Base-by-base conservation (phyloP, 768 basidiomycete genomes). In the Phlebiopsis flavidoalba region DNA sequence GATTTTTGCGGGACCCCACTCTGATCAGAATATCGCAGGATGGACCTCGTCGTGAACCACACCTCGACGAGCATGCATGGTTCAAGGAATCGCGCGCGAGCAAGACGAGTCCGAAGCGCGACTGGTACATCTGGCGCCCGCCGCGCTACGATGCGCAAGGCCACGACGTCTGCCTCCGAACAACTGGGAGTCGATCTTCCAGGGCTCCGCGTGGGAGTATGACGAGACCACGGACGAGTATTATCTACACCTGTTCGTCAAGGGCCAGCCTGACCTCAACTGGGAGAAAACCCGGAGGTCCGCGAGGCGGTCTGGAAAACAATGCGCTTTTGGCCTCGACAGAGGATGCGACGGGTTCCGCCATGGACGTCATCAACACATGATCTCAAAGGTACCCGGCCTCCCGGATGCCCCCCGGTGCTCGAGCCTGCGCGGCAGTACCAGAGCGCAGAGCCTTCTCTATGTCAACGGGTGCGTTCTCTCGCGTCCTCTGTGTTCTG, bases 41-140 rank as follows among this genome's bases (percentile, higher is more conserved):
- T 89, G 84, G 88, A 91, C 67, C 79, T 91, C 1, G 89, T 90
- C 26, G 84, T 86, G 8, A 90, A 90, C 70, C 88, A 89, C 68
- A 82, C 83, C 3, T 89, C 88, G 80, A 85, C 71, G 80, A 89
- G 86, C 89, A 90, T 65, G 78, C 76, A 11, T 91, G 90, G 89
- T 92, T 90, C 74, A 61, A 77, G 35, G 76, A 83, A 65, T 86
- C 87, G 74, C 81, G 64, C 69, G 78, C 72, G 68, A 83, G 75
- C 51, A 75, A 75, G 53, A 70, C 74, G 7, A 76, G 81, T 66
- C 79, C 84, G 0, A 89, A 87, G 70, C 80, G 88, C 14, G 82
- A 90, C 67, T 90, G 87, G 87, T 92, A 89, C 71, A 79, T 87
- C 61, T 91, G 89, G 89, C 79, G 83, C 15, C 82, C 85, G 3